Conservation (phyloP, 495 filamentous ascomycete genomes). For the Xylaria longipes region DNA sequence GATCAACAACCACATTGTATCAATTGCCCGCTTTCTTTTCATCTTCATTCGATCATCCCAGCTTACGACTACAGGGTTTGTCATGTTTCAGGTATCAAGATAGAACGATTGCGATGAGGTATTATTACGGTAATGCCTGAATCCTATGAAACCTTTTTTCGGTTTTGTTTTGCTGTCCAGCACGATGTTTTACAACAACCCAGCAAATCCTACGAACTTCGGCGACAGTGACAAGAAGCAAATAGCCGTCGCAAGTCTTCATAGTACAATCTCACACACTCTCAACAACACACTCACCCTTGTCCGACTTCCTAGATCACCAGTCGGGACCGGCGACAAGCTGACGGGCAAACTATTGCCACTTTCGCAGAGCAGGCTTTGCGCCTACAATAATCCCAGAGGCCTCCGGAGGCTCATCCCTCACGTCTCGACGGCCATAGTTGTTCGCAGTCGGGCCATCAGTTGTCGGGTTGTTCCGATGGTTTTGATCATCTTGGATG, state of each 20-base stretch:
- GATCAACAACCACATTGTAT: neutral
- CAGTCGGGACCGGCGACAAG: constrained; percentile 10
- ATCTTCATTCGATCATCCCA: neutral
- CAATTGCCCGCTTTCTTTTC: neutral
- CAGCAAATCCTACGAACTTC: neutral
- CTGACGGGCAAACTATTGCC: constrained; percentile 21
- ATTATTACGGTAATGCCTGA: neutral
- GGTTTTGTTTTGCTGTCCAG: too few relatives aligned
- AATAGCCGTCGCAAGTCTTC: neutral
- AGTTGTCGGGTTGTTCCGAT: neutral
- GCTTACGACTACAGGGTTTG: neutral
- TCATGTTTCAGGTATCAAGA: neutral
- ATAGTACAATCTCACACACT: neutral
- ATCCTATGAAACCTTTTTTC: neutral
- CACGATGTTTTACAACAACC: neutral
- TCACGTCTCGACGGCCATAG: constrained; percentile 9
- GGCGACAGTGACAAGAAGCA: constrained; percentile 2
- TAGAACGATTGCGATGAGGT: neutral
- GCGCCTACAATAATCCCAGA: neutral
- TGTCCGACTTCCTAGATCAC: neutral
- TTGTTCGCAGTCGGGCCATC: neutral
- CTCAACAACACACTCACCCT: neutral
- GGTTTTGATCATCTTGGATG: neutral
- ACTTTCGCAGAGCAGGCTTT: constrained; percentile 8
- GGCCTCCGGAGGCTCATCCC: neutral